Evolutionary conservation across 306 rosid genomes (phyloP).

Genomic region (Glycyrrhiza uralensis): DNA sequence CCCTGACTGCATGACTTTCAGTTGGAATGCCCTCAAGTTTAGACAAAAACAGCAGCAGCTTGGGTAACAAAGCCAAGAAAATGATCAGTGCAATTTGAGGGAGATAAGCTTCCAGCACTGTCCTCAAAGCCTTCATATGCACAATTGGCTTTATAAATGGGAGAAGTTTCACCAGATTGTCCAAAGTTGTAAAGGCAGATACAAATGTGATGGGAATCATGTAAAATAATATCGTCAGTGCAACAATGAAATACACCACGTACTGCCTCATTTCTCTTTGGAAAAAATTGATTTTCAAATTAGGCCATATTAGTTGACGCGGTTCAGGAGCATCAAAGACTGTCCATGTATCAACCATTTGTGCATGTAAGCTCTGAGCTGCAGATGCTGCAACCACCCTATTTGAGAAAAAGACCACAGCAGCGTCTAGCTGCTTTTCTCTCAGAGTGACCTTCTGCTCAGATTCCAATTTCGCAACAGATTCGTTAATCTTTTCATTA

Average conservation of each 20-base stretch:
- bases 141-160: slow-evolving; percentile 72
- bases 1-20: slow-evolving; percentile 70
- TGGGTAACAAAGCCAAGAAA: slow-evolving; percentile 84
- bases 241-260: slow-evolving; percentile 62
- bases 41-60: slow-evolving; percentile 67
- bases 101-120: slow-evolving; percentile 84
- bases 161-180: slow-evolving; percentile 59
- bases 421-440: slow-evolving; percentile 82
- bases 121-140: slow-evolving; percentile 33
- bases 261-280: slow-evolving; percentile 63
- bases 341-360: slow-evolving; percentile 66
- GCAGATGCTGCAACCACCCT: slow-evolving; percentile 82
- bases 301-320: slow-evolving; percentile 69
- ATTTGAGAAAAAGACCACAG: slow-evolving; percentile 66
- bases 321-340: slow-evolving; percentile 74
- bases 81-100: slow-evolving; percentile 82
- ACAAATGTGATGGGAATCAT: slow-evolving; percentile 70
- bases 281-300: slow-evolving; percentile 62
- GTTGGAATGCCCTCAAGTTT: slow-evolving; percentile 83
- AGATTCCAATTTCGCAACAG: slow-evolving; percentile 56
- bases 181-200: slow-evolving; percentile 76
- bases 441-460: slow-evolving; percentile 80
- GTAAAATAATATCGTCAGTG: slow-evolving; percentile 63
- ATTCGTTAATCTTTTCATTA: slow-evolving; percentile 56
- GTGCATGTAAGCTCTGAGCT: slow-evolving; percentile 83